Evolutionary conservation across 768 basidiomycete species (phyloP).

Genomic region (Wakefieldia striispora): DNA sequence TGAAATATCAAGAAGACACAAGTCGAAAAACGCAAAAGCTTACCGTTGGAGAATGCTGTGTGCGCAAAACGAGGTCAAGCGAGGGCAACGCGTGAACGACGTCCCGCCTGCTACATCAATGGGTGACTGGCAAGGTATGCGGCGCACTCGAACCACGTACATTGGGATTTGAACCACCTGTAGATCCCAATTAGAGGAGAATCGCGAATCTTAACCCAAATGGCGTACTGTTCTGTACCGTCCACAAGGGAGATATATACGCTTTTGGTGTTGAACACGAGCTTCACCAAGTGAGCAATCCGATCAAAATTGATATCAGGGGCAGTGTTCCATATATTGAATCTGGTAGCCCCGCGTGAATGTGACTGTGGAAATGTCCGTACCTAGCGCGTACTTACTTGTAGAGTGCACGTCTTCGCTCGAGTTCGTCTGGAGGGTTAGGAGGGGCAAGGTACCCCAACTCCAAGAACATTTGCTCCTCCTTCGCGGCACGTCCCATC

Average conservation of each 20-base stretch:
- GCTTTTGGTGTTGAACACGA: constrained; percentile 89
- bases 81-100: constrained; percentile 41
- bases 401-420: constrained; percentile 80
- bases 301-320: constrained; percentile 91
- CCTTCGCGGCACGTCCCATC: constrained; percentile 55
- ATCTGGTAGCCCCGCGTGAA: constrained; percentile 44
- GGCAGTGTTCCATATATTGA: constrained; percentile 86
- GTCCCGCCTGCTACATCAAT: constrained; percentile 42
- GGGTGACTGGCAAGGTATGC: background rate
- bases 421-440: constrained; percentile 79
- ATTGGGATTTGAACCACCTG: constrained; percentile 90
- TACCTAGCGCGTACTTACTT: constrained; percentile 47
- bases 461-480: constrained; percentile 64
- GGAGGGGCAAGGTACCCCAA: constrained; percentile 77
- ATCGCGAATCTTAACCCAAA: constrained; percentile 1
- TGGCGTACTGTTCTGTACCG: constrained; percentile 71
- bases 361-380: background rate
- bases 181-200: constrained; percentile 6
- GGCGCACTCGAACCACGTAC: constrained; percentile 41
- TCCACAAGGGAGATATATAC: constrained; percentile 85
- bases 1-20: constrained; percentile 1
- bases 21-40: background rate
- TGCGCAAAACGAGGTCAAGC: constrained; percentile 74
- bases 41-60: constrained; percentile 82
- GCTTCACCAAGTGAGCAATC: constrained; percentile 87